Evolutionary conservation across 2,329 filamentous ascomycete species (phyloP).

Genomic region (Gremmenia infestans): DNA sequence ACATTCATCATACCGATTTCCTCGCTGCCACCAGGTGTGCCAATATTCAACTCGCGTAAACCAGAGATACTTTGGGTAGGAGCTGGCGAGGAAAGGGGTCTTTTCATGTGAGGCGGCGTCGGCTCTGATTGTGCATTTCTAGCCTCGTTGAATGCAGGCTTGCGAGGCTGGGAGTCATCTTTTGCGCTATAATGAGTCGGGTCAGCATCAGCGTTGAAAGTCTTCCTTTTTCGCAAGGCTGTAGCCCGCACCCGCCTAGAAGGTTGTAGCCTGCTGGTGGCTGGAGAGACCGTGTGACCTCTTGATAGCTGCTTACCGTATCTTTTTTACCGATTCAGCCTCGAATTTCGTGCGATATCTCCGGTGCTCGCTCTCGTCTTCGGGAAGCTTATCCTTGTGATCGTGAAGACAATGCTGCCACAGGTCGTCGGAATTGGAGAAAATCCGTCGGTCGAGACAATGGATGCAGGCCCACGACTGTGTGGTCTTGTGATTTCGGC

Average conservation of each 20-base stretch:
- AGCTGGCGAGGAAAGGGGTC: constrained; percentile 7
- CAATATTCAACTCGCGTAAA: constrained; percentile 20
- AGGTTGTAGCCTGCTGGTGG: background rate
- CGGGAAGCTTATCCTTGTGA: constrained; percentile 17
- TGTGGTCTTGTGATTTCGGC: constrained; percentile 16
- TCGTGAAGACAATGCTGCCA: constrained; percentile 18
- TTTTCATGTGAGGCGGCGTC: constrained; percentile 8
- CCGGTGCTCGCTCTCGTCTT: constrained; percentile 4
- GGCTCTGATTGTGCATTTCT: constrained; percentile 10
- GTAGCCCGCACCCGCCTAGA: background rate
- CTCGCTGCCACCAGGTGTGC: constrained; percentile 9
- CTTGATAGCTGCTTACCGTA: background rate
- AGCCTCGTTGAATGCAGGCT: constrained; percentile 13
- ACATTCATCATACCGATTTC: constrained; percentile 21
- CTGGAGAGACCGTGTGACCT: background rate
- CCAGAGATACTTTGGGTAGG: constrained; percentile 13
- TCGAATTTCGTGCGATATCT: constrained; percentile 12
- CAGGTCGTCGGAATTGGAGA: constrained; percentile 5
- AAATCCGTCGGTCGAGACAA: constrained; percentile 18
- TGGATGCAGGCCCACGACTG: constrained; percentile 17
- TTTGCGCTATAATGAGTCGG: constrained; percentile 9
- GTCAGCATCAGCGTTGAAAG: background rate
- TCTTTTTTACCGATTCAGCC: constrained; percentile 11
- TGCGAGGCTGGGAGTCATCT: constrained; percentile 14
- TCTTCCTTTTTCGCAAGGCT: background rate